Base-by-base conservation (phyloP, 2,329 filamentous ascomycete species). In the Alternaria alternata region DNA sequence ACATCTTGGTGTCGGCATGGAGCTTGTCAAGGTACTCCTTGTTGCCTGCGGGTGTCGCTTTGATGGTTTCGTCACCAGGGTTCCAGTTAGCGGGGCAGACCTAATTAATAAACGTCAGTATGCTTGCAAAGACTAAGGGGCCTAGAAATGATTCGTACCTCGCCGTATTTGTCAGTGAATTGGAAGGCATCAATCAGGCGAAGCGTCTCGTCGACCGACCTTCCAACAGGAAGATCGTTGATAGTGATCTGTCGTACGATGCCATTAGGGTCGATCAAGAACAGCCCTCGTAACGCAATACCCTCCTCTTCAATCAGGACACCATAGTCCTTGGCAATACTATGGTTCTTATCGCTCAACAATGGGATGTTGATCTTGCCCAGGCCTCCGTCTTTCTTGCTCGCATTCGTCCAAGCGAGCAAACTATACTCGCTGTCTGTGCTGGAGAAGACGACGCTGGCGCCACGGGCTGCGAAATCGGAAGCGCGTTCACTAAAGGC, bases 251-350 rank as follows among this genome's bases (percentile, higher is more conserved):
- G 86, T 64, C 87, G 79, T 26, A 89, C 80, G 28, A 83, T 76
- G 56, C 87, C 87, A 76, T 86, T 85, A 61, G 87, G 87, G 74
- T 90, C 88, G 70, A 89, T 88, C 78, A 90, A 83, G 81, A 89
- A 90, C 46, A 89, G 81, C 5, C 87, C 88, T 22, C 88, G 83
- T 59, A 89, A 84, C 12, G 87, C 86, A 60, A 89, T 82, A 36
- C 88, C 88, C 74, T 87, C 84, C 22, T 88, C 85, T 78, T 89
- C 87, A 58, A 89, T 82, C 67, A 90, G 79, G 9, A 89, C 87
- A 60, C 87, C 87, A 74, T 89, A 90, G 78, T 83, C 84, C 69
- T 85, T 84, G 59, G 85, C 84, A 68, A 90, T 82, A 74, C 82
- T 81, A 73, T 86, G 85, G 66, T 84, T 88, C 80, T 86, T 86